A percentile compares a stretch with the other conserved stretches of the same genome.
phyloP scores from a whole-genome alignment of 257 asterid genomes.

The Solanum sitiens region DNA sequence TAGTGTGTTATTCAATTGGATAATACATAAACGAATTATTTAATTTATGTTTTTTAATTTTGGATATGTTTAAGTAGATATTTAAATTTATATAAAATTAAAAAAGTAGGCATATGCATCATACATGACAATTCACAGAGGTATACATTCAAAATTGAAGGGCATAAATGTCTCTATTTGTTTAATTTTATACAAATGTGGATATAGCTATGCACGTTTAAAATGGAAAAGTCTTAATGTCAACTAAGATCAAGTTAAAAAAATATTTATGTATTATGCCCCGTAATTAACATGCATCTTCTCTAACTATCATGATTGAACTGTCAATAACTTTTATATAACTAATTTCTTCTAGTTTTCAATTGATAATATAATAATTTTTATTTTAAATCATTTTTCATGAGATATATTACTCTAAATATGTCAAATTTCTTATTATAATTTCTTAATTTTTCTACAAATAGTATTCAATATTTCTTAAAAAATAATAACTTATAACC shows the following conservation, averaged over 20 bases:
- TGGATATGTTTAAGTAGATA: neutral
- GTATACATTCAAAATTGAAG: neutral
- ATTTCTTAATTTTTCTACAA: too few species aligned
- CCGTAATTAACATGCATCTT: neutral
- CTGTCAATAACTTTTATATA: too few species aligned
- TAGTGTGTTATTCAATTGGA: too few species aligned
- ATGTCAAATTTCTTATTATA: too few species aligned
- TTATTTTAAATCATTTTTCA: too few species aligned
- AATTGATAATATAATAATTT: too few species aligned
- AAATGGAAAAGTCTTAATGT: neutral
- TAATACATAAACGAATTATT: too few species aligned
- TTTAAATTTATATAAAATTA: neutral
- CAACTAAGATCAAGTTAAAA: neutral
- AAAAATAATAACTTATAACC: too few species aligned
- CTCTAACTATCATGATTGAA: neutral
- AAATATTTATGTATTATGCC: neutral
- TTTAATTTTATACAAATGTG: neutral
- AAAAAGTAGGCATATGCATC: neutral
- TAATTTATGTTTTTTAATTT: neutral
- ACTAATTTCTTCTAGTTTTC: too few species aligned
- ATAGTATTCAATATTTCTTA: too few species aligned
- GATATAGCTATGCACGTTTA: neutral
- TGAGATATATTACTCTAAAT: too few species aligned
- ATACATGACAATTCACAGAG: neutral
- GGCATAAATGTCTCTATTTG: too few species aligned